These are phyloP conservation scores for Moesziomyces parantarcticus DNA, from an alignment of 1,284 basidiomycete species.

Conservation along the genomic window DNA sequence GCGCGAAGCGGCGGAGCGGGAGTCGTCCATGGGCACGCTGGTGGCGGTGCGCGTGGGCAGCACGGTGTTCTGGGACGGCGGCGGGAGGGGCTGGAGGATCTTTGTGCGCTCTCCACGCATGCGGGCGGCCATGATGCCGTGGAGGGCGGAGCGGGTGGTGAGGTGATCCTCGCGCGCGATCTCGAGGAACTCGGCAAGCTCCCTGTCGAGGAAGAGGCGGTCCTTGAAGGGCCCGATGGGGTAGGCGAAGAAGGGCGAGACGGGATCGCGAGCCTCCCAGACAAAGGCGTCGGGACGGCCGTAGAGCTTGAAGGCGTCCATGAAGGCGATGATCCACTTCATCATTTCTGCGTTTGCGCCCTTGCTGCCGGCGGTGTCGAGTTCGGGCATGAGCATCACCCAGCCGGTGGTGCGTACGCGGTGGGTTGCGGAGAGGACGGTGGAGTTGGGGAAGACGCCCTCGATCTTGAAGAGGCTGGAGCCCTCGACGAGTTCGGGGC, in stretches of 20 bases:
- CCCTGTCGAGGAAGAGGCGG: conserved; percentile 87
- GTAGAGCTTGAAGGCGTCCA: conserved; percentile 68
- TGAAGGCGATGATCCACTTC: conserved; percentile 82
- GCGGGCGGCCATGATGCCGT: conserved; percentile 65
- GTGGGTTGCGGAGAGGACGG: conserved; percentile 73
- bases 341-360: conserved; percentile 80
- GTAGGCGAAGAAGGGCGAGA: conserved; percentile 66
- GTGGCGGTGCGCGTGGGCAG: conserved; percentile 1
- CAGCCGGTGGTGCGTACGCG: conserved; percentile 69
- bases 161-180: conserved; percentile 75
- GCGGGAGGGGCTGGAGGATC: conserved; percentile 61
- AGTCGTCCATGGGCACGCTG: conserved; percentile 6
- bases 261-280: conserved; percentile 70
- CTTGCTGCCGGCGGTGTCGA: conserved; percentile 76
- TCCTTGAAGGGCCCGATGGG: conserved; percentile 69
- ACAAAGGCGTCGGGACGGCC: conserved; percentile 58
- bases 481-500: conserved; percentile 65
- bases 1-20: conserved; percentile 15
- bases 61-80: conserved; percentile 36
- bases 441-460: conserved; percentile 57
- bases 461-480: conserved; percentile 66
- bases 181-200: conserved; percentile 81
- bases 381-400: conserved; percentile 69
- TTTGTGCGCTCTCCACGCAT: conserved; percentile 66
- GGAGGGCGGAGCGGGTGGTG: conserved; percentile 55